Conservation (phyloP, 192 early-diverging fungal genomes). For the Entomortierella beljakovae region DNA sequence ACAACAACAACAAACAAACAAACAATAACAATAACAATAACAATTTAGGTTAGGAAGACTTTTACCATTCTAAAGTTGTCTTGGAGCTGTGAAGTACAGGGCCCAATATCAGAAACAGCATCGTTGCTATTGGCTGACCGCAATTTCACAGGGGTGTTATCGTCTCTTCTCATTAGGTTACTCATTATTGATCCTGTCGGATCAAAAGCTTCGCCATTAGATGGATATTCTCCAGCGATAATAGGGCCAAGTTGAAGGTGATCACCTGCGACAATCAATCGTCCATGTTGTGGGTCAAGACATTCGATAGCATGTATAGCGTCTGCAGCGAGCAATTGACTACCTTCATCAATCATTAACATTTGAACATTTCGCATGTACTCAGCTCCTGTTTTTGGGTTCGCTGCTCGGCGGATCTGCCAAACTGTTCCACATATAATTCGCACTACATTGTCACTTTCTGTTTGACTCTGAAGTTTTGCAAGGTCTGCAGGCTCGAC, state of each 20-base stretch:
- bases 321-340: conserved; percentile 59
- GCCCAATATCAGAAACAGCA: conserved; percentile 54
- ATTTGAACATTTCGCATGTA: conserved; percentile 51
- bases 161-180: conserved; percentile 57
- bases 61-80: conserved; percentile 67
- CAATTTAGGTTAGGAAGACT: not conserved
- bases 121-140: conserved; percentile 24
- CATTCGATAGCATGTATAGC: conserved; percentile 56
- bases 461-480: conserved; percentile 33
- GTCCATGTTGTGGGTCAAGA: conserved; percentile 42
- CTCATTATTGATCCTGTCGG: conserved; percentile 63
- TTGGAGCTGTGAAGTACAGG: conserved; percentile 60
- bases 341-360: conserved; percentile 51
- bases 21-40: not conserved
- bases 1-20: not conserved
- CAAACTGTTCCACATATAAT: conserved; percentile 42
- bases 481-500: conserved; percentile 32
- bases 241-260: conserved; percentile 67
- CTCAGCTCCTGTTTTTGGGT: conserved; percentile 12
- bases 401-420: conserved; percentile 18
- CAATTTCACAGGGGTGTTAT: conserved; percentile 26
- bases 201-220: conserved; percentile 43
- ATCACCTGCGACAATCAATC: conserved; percentile 66
- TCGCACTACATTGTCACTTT: conserved; percentile 12
- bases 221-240: conserved; percentile 56